Percentiles rank a stretch among this genome's conserved stretches.
Conservation (phyloP, 495 filamentous ascomycete species). For the Thozetella sp. region DNA sequence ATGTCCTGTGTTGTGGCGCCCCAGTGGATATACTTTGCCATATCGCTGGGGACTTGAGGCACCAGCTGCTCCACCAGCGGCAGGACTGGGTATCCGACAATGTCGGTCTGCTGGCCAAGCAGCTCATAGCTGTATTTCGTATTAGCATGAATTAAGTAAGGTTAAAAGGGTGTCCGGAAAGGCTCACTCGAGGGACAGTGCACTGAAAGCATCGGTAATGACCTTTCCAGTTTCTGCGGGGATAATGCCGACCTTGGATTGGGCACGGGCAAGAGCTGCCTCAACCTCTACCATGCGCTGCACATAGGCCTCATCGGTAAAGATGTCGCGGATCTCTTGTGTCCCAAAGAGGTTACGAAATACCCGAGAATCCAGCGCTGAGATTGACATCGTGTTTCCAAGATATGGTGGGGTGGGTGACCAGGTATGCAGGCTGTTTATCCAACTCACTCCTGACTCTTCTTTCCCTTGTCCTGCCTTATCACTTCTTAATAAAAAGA, state of each 20-base stretch:
- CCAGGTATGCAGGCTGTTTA: too few species aligned
- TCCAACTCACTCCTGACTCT: too few species aligned
- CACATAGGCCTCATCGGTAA: conserved; percentile 52
- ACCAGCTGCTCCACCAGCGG: conserved; percentile 49
- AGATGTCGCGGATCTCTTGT: conserved; percentile 49
- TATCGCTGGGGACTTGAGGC: conserved; percentile 36
- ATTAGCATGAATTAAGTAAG: too few species aligned
- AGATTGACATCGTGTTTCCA: conserved; percentile 31
- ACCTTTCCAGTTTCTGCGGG: conserved; percentile 37
- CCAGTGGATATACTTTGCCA: conserved; percentile 55
- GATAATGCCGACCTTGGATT: conserved; percentile 45
- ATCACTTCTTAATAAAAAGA: too few species aligned
- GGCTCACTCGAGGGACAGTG: conserved; percentile 8
- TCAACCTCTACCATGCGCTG: conserved; percentile 51
- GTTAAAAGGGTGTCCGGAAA: too few species aligned
- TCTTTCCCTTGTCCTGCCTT: background rate
- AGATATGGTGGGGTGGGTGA: too few species aligned
- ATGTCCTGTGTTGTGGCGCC: conserved; percentile 60
- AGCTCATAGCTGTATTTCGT: conserved; percentile 44
- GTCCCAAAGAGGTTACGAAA: conserved; percentile 53
- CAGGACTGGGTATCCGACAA: conserved; percentile 55
- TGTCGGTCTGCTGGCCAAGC: conserved; percentile 47
- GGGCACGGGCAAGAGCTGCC: conserved; percentile 47
- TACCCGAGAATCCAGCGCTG: conserved; percentile 50
- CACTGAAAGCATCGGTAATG: conserved; percentile 34